These are phyloP conservation scores for Berkeleyomyces rouxiae DNA, from an alignment of 2,329 filamentous ascomycete genomes.

Conservation along the genomic window DNA sequence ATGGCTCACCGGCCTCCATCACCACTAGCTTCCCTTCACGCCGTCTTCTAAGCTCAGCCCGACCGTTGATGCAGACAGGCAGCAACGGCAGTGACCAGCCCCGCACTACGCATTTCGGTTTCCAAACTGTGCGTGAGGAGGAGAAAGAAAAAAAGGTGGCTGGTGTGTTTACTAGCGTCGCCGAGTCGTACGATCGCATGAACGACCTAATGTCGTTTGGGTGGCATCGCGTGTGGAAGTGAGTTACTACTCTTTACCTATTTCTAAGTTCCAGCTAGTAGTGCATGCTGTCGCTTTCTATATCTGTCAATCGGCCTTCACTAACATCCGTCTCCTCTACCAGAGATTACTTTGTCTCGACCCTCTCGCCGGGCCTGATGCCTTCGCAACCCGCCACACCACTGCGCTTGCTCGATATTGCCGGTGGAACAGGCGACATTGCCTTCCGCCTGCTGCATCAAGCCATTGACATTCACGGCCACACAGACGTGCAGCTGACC, in stretches of 20 bases:
- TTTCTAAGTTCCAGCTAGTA: not conserved
- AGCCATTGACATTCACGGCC: slow-evolving; percentile 61
- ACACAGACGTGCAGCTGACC: slow-evolving; percentile 61
- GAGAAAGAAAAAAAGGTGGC: slow-evolving; percentile 61
- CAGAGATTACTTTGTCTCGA: slow-evolving; percentile 79
- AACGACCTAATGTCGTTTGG: slow-evolving; percentile 98
- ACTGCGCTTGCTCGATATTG: slow-evolving; percentile 80
- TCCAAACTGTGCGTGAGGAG: slow-evolving; percentile 64
- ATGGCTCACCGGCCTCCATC: not conserved
- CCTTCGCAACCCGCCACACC: slow-evolving; percentile 28
- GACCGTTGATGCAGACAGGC: slow-evolving; percentile 10
- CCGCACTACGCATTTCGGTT: slow-evolving; percentile 65
- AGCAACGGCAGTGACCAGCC: slow-evolving; percentile 10
- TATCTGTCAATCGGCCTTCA: not conserved
- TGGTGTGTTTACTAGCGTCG: slow-evolving; percentile 86
- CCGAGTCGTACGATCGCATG: slow-evolving; percentile 91
- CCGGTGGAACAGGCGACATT: slow-evolving; percentile 93
- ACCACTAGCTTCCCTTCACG: slow-evolving; percentile 8
- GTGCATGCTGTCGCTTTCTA: not conserved
- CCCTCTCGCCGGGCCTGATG: slow-evolving; percentile 63
- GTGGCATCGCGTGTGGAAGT: slow-evolving; percentile 91
- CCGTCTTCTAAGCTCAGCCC: slow-evolving; percentile 12
- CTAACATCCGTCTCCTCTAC: not conserved
- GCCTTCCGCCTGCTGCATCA: slow-evolving; percentile 92
- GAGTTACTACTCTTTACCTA: slow-evolving; percentile 17